phyloP scores from a whole-genome alignment of 2,329 filamentous ascomycete species.

The Rutstroemia sydowiana region DNA sequence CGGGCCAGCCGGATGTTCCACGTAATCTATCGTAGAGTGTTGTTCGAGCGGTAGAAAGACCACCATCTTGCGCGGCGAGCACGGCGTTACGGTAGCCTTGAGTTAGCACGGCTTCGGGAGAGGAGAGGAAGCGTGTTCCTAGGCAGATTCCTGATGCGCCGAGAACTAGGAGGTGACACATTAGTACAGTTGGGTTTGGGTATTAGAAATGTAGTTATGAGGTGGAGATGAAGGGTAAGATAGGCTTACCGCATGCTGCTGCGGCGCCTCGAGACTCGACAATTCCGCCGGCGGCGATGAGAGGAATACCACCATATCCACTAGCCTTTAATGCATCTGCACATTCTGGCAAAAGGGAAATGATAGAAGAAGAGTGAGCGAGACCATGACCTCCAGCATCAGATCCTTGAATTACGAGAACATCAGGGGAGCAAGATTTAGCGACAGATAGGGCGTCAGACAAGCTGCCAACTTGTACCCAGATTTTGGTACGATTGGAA shows the following conservation, averaged over 20 bases:
- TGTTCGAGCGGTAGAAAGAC: slow-evolving; percentile 41
- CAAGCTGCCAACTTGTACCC: slow-evolving; percentile 32
- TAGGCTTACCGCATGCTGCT: no score
- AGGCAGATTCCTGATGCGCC: slow-evolving; percentile 38
- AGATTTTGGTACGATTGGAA: slow-evolving; percentile 25
- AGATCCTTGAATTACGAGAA: slow-evolving; percentile 31
- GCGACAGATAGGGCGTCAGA: slow-evolving; percentile 23
- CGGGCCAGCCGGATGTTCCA: slow-evolving; percentile 52
- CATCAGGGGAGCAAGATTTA: slow-evolving; percentile 25
- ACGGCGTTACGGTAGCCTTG: slow-evolving; percentile 41
- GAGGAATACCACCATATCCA: slow-evolving; percentile 22
- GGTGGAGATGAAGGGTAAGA: no score
- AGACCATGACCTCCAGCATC: slow-evolving; percentile 34
- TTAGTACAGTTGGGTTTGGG: no score
- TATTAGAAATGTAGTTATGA: no score
- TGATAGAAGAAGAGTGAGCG: slow-evolving; percentile 27
- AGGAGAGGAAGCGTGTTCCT: slow-evolving; percentile 44
- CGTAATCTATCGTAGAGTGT: slow-evolving; percentile 45
- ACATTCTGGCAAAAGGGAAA: slow-evolving; percentile 32
- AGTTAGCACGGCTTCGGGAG: slow-evolving; percentile 38
- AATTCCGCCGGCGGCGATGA: slow-evolving; percentile 33
- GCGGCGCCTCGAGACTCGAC: slow-evolving; percentile 31
- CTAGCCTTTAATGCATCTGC: slow-evolving; percentile 23
- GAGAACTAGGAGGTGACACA: no score
- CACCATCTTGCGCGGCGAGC: slow-evolving; percentile 41